A percentile compares a stretch with the other conserved stretches of the same genome.
Conservation (phyloP, 2,329 filamentous ascomycete genomes). For the Fusarium sororula region DNA sequence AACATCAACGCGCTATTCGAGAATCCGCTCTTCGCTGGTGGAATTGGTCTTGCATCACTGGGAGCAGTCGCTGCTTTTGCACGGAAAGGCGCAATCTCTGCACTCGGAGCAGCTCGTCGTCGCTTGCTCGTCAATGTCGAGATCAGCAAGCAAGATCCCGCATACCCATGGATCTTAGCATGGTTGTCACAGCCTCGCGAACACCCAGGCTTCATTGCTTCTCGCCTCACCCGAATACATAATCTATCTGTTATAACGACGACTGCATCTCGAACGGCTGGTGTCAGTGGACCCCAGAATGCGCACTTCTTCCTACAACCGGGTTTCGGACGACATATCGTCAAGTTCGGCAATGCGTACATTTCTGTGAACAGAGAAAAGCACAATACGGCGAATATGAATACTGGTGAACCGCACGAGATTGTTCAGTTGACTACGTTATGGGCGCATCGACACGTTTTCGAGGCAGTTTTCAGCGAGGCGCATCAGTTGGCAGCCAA, state of each 20-base stretch:
- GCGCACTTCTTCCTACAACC: constrained; percentile 90
- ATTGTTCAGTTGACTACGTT: constrained; percentile 92
- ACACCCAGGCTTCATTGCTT: constrained; percentile 66
- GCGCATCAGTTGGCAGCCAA: constrained; percentile 82
- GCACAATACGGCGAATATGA: constrained; percentile 81
- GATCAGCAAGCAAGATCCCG: constrained; percentile 91
- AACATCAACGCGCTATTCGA: constrained; percentile 68
- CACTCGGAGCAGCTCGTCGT: constrained; percentile 78
- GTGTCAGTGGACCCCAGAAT: constrained; percentile 71
- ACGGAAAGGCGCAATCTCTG: constrained; percentile 77
- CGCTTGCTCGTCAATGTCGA: constrained; percentile 95
- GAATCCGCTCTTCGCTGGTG: constrained; percentile 73
- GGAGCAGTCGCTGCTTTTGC: constrained; percentile 84
- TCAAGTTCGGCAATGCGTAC: constrained; percentile 87
- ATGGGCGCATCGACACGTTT: constrained; percentile 87
- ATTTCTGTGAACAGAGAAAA: constrained; percentile 89
- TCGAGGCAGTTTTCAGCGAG: constrained; percentile 88
- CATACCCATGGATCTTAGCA: constrained; percentile 92
- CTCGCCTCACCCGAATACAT: constrained; percentile 67
- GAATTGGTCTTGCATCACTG: constrained; percentile 90
- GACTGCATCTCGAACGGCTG: constrained; percentile 67
- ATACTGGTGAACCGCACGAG: constrained; percentile 91
- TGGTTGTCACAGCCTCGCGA: constrained; percentile 91
- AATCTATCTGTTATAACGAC: constrained; percentile 67
- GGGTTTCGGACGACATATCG: constrained; percentile 86